Conservation (phyloP, 257 asterid genomes). For the Scutellaria minor region DNA sequence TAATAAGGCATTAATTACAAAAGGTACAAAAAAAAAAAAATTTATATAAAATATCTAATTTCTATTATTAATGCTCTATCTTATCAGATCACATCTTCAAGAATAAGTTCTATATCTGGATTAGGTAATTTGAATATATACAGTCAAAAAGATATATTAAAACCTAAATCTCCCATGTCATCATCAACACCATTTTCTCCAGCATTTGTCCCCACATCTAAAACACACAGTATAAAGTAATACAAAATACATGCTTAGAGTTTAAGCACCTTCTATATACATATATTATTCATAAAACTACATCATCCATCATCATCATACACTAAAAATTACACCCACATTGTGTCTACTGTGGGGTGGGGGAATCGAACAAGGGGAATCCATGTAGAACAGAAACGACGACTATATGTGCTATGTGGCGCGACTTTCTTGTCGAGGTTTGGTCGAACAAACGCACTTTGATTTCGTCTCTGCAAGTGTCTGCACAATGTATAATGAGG, state of each 20-base stretch:
- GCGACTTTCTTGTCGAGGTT: slow-evolving; percentile 31
- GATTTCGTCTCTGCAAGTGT: slow-evolving; percentile 66
- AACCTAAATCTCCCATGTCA: slow-evolving; percentile 18
- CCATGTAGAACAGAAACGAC: not conserved
- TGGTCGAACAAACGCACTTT: slow-evolving; percentile 60
- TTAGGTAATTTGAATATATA: slow-evolving; percentile 7
- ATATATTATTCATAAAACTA: slow-evolving; percentile 36
- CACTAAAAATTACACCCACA: slow-evolving; percentile 33
- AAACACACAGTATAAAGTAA: not conserved
- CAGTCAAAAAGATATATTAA: not conserved
- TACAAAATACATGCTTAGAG: slow-evolving; percentile 27
- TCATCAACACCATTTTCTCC: not conserved
- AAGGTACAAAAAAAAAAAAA: not conserved
- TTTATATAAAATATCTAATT: not conserved
- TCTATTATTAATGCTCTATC: too few species aligned
- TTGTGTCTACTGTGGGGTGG: not conserved
- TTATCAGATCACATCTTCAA: too few species aligned
- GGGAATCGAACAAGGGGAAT: not conserved
- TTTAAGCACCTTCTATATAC: slow-evolving; percentile 35
- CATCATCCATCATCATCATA: slow-evolving; percentile 13
- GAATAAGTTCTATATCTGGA: not conserved
- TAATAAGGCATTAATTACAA: not conserved
- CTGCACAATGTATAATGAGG: slow-evolving; percentile 44
- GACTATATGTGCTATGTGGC: not conserved
- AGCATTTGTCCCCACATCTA: slow-evolving; percentile 1